Evolutionary conservation across 1,284 basidiomycete species (phyloP).

Genomic region (Ustilago lituana): DNA sequence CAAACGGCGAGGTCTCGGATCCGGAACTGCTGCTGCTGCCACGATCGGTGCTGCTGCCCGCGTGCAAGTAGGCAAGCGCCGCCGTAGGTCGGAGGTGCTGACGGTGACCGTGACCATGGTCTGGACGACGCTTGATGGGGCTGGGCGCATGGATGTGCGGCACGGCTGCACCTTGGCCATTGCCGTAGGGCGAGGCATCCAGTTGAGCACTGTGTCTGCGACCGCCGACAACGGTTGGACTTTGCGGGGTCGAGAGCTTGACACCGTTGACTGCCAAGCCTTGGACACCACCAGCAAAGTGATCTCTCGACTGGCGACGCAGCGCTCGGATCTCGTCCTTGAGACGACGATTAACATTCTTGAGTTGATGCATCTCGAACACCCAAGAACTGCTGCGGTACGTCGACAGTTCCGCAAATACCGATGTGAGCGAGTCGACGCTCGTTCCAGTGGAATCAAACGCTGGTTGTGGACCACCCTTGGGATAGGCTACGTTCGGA

Average conservation of each 20-base stretch:
- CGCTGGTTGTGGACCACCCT: slow-evolving; percentile 42
- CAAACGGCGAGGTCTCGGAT: slow-evolving; percentile 38
- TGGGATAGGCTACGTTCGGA: slow-evolving; percentile 46
- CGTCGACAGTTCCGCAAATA: slow-evolving; percentile 61
- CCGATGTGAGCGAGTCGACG: slow-evolving; percentile 48
- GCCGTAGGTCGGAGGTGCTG: slow-evolving; percentile 47
- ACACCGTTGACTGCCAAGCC: slow-evolving; percentile 9
- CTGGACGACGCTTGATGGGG: slow-evolving; percentile 47
- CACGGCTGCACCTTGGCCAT: slow-evolving; percentile 3
- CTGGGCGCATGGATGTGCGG: slow-evolving; percentile 34
- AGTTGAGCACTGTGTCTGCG: slow-evolving; percentile 20
- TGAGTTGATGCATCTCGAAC: slow-evolving; percentile 63
- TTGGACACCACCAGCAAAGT: slow-evolving; percentile 14
- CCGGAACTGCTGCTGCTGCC: slow-evolving; percentile 41
- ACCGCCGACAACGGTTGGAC: slow-evolving; percentile 14
- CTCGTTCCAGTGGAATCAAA: slow-evolving; percentile 43
- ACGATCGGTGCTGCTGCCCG: slow-evolving; percentile 33
- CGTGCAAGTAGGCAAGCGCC: slow-evolving; percentile 31
- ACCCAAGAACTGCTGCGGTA: slow-evolving; percentile 56
- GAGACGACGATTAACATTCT: slow-evolving; percentile 59
- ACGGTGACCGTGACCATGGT: slow-evolving; percentile 50
- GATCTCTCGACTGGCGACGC: slow-evolving; percentile 44
- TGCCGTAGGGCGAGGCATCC: slow-evolving; percentile 10
- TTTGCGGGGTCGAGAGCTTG: slow-evolving; percentile 28
- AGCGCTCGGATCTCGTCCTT: slow-evolving; percentile 57